Conservation (phyloP, 2,329 filamentous ascomycete species). For the Aspergillus oerlinghausenensis region DNA sequence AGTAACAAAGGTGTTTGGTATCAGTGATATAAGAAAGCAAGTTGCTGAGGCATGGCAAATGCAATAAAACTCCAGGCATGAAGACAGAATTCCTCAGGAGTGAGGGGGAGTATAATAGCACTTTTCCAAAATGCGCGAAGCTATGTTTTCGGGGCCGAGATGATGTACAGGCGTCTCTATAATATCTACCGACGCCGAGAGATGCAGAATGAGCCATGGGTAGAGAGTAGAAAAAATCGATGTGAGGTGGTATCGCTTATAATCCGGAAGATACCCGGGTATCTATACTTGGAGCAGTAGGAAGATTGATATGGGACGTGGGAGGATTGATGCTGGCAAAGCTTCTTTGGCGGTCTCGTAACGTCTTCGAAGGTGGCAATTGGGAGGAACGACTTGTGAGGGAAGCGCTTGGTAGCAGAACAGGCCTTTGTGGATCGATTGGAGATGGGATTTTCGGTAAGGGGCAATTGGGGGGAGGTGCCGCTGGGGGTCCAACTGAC, state of each 20-base stretch:
- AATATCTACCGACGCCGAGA: neutral
- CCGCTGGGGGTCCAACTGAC: slow-evolving; percentile 24
- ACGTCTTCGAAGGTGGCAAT: slow-evolving; percentile 6
- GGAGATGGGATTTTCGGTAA: slow-evolving; percentile 29
- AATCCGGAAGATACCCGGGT: neutral
- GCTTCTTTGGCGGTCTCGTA: neutral
- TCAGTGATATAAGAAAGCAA: neutral
- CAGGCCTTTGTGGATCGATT: slow-evolving; percentile 3
- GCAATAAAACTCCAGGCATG: neutral
- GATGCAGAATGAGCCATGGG: neutral
- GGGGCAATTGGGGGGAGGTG: slow-evolving; percentile 31
- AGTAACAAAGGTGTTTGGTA: neutral
- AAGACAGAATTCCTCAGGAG: neutral
- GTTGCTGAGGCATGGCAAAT: neutral
- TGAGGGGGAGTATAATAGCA: neutral
- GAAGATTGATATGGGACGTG: neutral
- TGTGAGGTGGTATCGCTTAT: neutral
- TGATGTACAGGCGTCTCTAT: neutral
- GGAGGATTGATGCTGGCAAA: neutral
- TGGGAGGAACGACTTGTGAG: slow-evolving; percentile 2
- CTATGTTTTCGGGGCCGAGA: neutral
- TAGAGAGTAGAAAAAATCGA: neutral
- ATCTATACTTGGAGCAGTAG: neutral
- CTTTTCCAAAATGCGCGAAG: neutral
- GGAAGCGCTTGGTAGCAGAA: neutral